Evolutionary conservation across 257 asterid genomes (phyloP).

Genomic region (Przewalskia tangutica): DNA sequence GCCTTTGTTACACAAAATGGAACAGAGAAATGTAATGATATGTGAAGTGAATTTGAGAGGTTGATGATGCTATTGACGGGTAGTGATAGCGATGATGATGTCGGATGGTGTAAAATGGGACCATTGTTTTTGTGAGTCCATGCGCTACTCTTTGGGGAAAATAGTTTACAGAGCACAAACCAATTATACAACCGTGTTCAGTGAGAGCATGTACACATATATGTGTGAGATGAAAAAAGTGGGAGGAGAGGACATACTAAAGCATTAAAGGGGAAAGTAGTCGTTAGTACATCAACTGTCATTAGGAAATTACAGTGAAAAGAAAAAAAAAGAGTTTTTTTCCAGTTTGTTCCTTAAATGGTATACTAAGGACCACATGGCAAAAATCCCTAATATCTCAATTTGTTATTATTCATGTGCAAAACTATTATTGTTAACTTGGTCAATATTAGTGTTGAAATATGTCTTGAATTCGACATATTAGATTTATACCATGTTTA

Average conservation of each 20-base stretch:
- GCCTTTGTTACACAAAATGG: neutral
- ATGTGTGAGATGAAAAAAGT: neutral
- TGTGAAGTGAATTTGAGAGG: neutral
- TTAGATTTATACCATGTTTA: too few species aligned
- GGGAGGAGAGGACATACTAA: neutral
- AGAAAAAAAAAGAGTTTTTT: neutral
- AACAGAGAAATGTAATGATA: neutral
- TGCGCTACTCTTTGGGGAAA: neutral
- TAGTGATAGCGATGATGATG: slow-evolving; percentile 4
- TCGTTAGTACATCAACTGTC: neutral
- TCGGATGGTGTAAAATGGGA: neutral
- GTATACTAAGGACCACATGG: neutral
- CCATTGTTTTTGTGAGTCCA: neutral
- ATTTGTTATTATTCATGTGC: neutral
- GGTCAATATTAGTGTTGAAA: too few species aligned
- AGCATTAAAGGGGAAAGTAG: neutral
- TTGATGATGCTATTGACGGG: neutral
- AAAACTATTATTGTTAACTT: neutral
- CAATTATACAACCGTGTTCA: neutral
- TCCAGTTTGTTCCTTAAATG: neutral
- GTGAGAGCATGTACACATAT: neutral
- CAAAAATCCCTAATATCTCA: neutral
- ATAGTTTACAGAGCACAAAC: neutral
- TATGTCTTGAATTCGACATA: too few species aligned
- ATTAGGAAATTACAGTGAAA: neutral